A percentile compares a stretch with the other conserved stretches of the same genome.
Evolutionary conservation across 441 rosid species (phyloP).

Genomic region (Erodium chrysanthum): DNA sequence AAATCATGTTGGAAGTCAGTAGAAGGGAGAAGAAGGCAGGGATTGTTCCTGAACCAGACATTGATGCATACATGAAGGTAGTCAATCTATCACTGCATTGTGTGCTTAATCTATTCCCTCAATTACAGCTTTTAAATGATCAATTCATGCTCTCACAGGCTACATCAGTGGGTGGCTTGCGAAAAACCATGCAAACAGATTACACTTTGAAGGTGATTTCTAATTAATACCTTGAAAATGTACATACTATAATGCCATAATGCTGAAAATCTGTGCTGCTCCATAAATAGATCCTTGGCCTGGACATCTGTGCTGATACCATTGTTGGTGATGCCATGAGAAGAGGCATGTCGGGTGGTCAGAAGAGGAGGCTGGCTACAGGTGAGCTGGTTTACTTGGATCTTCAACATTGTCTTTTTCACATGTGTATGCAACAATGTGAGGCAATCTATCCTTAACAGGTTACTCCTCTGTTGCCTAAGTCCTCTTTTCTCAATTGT

Average conservation of each 20-base stretch:
- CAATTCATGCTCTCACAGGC: conserved; percentile 31
- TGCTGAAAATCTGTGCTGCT: too few relatives aligned
- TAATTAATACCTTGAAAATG: neutral
- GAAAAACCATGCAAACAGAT: conserved; percentile 57
- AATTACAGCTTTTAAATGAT: neutral
- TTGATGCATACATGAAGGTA: conserved; percentile 74
- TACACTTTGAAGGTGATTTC: conserved; percentile 52
- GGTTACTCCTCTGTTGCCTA: too few relatives aligned
- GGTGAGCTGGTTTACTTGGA: conserved; percentile 21
- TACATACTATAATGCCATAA: neutral
- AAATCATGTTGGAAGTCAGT: conserved; percentile 42
- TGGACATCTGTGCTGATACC: too few relatives aligned
- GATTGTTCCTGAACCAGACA: conserved; percentile 44
- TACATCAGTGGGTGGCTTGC: conserved; percentile 44
- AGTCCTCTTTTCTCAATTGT: too few relatives aligned
- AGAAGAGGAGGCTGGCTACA: conserved; percentile 47
- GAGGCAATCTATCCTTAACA: too few relatives aligned
- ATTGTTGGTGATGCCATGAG: too few relatives aligned
- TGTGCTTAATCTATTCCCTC: neutral
- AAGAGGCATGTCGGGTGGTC: conserved; percentile 41
- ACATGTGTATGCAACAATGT: too few relatives aligned
- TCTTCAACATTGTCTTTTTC: too few relatives aligned
- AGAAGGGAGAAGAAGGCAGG: conserved; percentile 45
- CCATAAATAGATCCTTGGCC: too few relatives aligned
- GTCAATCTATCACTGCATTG: neutral